Conservation (phyloP, 192 early-diverging fungal species). For the Spizellomyces punctatus region DNA sequence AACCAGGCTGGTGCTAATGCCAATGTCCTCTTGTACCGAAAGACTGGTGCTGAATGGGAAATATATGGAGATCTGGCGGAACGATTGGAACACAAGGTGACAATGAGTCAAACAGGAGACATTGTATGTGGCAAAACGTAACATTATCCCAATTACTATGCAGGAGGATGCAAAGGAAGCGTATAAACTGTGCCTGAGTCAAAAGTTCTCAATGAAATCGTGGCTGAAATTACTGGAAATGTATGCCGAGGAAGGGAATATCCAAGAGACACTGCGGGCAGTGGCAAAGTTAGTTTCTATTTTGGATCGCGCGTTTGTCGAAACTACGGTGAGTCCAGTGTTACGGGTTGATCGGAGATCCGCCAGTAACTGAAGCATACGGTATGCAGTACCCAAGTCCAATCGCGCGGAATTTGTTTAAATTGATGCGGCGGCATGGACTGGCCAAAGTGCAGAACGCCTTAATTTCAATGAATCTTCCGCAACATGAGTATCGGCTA, state of each 20-base stretch:
- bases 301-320: conserved; percentile 90
- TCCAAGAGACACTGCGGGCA: conserved; percentile 76
- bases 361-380: background rate
- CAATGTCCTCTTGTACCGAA: conserved; percentile 76
- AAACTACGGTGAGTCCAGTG: conserved; percentile 72
- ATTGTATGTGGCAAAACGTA: no score
- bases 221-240: conserved; percentile 83
- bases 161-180: conserved; percentile 90
- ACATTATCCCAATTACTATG: background rate
- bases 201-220: conserved; percentile 92
- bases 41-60: conserved; percentile 98
- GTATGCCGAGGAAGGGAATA: conserved; percentile 78
- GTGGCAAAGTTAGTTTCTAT: conserved; percentile 83
- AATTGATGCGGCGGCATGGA: conserved; percentile 83
- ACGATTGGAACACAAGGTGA: conserved; percentile 79
- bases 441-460: conserved; percentile 91
- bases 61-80: conserved; percentile 90
- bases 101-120: no score
- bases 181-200: conserved; percentile 81
- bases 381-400: conserved; percentile 79
- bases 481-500: conserved; percentile 72
- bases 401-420: conserved; percentile 81
- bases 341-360: background rate
- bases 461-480: conserved; percentile 85
- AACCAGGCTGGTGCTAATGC: conserved; percentile 52